These are phyloP conservation scores for Strobilomyces confusus DNA, from an alignment of 768 basidiomycete species.

Conservation along the genomic window DNA sequence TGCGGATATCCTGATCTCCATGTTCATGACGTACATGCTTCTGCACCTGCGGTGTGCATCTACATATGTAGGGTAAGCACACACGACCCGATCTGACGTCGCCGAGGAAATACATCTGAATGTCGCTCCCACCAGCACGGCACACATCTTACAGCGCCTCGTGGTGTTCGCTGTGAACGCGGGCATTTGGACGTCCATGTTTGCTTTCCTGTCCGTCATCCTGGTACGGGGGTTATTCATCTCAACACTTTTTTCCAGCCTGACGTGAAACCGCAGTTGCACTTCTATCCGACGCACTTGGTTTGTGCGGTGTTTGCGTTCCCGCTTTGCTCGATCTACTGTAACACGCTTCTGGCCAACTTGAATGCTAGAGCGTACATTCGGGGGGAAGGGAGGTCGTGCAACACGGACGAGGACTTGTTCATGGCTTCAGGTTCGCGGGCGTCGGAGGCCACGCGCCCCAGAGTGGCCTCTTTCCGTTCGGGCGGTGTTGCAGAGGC, in stretches of 20 bases:
- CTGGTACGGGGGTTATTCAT: not conserved
- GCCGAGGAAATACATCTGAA: not conserved
- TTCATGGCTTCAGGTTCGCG: not conserved
- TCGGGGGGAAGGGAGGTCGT: not conserved
- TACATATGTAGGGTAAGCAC: not conserved
- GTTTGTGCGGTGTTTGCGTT: not conserved
- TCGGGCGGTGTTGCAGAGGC: not conserved
- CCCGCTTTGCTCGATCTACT: constrained; percentile 2
- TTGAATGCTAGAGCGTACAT: not conserved
- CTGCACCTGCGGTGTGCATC: not conserved
- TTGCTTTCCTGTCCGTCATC: constrained; percentile 36
- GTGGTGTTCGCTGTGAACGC: constrained; percentile 11
- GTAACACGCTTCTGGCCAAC: constrained; percentile 3
- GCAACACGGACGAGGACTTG: not conserved
- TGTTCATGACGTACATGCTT: constrained; percentile 6
- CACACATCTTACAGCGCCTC: constrained; percentile 6
- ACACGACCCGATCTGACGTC: too few relatives aligned
- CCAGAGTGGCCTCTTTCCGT: not conserved
- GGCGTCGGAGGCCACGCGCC: not conserved
- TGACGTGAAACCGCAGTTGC: not conserved
- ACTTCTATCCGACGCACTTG: not conserved
- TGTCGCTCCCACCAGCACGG: not conserved
- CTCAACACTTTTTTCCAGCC: not conserved
- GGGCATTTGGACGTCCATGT: constrained; percentile 49
- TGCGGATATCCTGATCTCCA: constrained; percentile 3